Evolutionary conservation across 2,329 filamentous ascomycete genomes (phyloP).

Genomic region (Ambrosiella xylebori): DNA sequence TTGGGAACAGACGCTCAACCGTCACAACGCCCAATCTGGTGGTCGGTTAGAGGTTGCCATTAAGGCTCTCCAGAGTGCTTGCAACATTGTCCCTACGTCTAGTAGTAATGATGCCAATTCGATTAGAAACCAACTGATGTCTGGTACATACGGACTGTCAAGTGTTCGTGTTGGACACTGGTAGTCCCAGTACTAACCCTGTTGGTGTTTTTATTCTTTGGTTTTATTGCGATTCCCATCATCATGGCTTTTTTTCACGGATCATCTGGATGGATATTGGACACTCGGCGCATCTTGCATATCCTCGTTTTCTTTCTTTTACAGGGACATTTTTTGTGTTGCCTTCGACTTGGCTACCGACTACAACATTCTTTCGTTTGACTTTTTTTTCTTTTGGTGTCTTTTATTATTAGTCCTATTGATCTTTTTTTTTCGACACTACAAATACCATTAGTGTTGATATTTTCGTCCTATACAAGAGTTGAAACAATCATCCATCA

Average conservation of each 20-base stretch:
- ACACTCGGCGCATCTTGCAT: slow-evolving; percentile 2
- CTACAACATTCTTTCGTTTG: not conserved
- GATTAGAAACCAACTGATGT: slow-evolving; percentile 45
- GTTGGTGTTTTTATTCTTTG: not conserved
- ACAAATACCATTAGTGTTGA: not conserved
- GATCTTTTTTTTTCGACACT: slow-evolving; percentile 1
- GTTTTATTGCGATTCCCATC: not conserved
- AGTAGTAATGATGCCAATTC: slow-evolving; percentile 30
- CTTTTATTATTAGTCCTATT: slow-evolving; percentile 18
- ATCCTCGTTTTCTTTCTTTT: not conserved
- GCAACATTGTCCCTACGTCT: slow-evolving; percentile 43
- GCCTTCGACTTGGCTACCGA: not conserved
- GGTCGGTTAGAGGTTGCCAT: slow-evolving; percentile 69
- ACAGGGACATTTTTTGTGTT: not conserved
- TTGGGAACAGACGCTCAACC: slow-evolving; percentile 76
- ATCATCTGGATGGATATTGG: not conserved
- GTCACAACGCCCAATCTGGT: slow-evolving; percentile 74
- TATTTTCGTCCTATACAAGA: not conserved
- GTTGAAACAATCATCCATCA: not conserved
- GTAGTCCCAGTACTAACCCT: slow-evolving; percentile 21
- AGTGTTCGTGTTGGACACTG: slow-evolving; percentile 43
- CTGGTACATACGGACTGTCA: slow-evolving; percentile 40
- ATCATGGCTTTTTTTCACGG: not conserved
- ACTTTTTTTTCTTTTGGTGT: not conserved
- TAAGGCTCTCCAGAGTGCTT: slow-evolving; percentile 52